Base-by-base conservation (phyloP, 2,329 filamentous ascomycete genomes). In the Cladophialophora psammophila region DNA sequence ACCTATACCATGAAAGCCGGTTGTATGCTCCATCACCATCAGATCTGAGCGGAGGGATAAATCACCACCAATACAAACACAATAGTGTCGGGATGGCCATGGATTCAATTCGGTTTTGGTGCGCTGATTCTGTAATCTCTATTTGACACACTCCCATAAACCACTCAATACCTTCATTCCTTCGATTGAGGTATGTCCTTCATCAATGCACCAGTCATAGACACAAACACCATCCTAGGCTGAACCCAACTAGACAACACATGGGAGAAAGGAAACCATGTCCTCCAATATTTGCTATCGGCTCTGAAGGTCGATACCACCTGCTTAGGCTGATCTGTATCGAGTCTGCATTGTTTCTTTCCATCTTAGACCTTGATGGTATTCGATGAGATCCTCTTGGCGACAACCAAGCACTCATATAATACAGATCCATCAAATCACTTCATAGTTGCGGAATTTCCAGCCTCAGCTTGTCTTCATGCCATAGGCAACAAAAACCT, bases 401-500 rank as follows among this genome's bases (percentile, higher is more conserved):
- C 18, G 26, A 10, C 26, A 6, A 26, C 6, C 45, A n/a, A 12
- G 45, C 18, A 9, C 20, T 26, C 9, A 50, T 26, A 50, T 50
- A 5, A 12, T 26, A 50, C 45, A 50, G 18, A 50, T 26, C 20
- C 45, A 7, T 26, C 4, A 18, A 20, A 2, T 3, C 18, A 26
- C 26, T 26, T 26, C 26, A 26, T 26, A 26, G 26, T 26, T 26
- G 26, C 26, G 26, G 26, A 26, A 26, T 26, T 26, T 26, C 18
- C 18, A 26, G 18, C 18, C 18, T 50, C 45, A 20, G 26, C 8
- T 12, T 20, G 6, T 5, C 15, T 45, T 69, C 54, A 72, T 31
- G 70, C 68, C 59, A 69, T 72, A 40, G 70, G 66, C 38, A 65
- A 40, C 64, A 70, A 83, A 81, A 98, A 98, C 40, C 89, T 87